Conservation (phyloP, 2,329 filamentous ascomycete genomes). For the Plectosphaerella cucumerina region DNA sequence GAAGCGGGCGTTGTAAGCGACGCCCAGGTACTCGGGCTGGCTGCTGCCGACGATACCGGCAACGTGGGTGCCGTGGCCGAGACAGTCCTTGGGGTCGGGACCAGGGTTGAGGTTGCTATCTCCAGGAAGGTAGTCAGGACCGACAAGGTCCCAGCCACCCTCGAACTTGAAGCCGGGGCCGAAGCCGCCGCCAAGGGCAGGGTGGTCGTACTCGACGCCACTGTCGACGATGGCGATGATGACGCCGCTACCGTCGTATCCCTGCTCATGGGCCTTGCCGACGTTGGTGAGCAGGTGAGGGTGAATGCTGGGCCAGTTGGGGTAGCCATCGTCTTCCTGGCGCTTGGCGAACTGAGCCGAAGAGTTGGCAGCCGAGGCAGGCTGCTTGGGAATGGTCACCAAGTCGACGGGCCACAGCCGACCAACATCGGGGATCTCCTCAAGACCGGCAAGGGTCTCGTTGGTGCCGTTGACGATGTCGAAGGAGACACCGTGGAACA, state of each 20-base stretch:
- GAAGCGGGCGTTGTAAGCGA: slow-evolving; percentile 32
- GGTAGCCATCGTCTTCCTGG: neutral
- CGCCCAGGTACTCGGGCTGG: slow-evolving; percentile 27
- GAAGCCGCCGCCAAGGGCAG: slow-evolving; percentile 41
- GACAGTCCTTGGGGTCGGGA: slow-evolving; percentile 14
- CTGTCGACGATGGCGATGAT: slow-evolving; percentile 1
- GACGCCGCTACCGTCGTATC: slow-evolving; percentile 1
- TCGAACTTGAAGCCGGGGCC: slow-evolving; percentile 31
- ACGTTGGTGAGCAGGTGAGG: slow-evolving; percentile 1
- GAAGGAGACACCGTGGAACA: slow-evolving; percentile 10
- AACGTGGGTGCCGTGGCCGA: slow-evolving; percentile 17
- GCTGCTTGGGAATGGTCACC: slow-evolving; percentile 19
- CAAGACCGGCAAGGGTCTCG: neutral
- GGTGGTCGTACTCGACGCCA: slow-evolving; percentile 36
- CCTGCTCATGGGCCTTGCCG: neutral
- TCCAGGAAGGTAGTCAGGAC: slow-evolving; percentile 15
- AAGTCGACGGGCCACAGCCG: neutral
- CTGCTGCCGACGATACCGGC: slow-evolving; percentile 4
- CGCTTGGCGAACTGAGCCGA: neutral
- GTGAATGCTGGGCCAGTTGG: neutral
- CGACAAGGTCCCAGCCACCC: slow-evolving; percentile 15
- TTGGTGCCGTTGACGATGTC: slow-evolving; percentile 6
- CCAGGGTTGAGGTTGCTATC: slow-evolving; percentile 13
- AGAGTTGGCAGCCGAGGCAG: neutral
- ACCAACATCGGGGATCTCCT: slow-evolving; percentile 3